A percentile compares a stretch with the other conserved stretches of the same genome.
phyloP scores from a whole-genome alignment of 495 filamentous ascomycete species.

The Penicillium steckii region DNA sequence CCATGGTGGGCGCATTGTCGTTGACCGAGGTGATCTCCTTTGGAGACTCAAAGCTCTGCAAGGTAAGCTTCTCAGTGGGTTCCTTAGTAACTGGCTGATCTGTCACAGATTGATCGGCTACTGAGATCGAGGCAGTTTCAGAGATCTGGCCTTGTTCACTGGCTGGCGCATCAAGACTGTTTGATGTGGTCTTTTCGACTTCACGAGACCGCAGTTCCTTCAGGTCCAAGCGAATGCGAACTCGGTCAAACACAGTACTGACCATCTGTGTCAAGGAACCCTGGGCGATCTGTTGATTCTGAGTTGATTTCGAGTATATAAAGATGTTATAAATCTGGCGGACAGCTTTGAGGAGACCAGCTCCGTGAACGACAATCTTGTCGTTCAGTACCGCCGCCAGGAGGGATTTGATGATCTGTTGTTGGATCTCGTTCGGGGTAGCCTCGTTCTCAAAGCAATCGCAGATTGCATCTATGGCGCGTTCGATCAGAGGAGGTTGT shows the following conservation, averaged over 20 bases:
- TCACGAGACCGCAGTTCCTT: slow-evolving; percentile 69
- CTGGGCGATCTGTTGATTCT: slow-evolving; percentile 95
- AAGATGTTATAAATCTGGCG: slow-evolving; percentile 99
- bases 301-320: slow-evolving; percentile 82
- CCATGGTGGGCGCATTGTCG: slow-evolving; percentile 89
- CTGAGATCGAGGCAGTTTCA: slow-evolving; percentile 48
- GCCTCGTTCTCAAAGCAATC: slow-evolving; percentile 98
- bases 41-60: slow-evolving; percentile 92
- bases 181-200: slow-evolving; percentile 27
- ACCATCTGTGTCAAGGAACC: slow-evolving; percentile 98
- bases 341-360: slow-evolving; percentile 95
- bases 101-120: slow-evolving; percentile 50
- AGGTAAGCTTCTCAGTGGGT: slow-evolving; percentile 75
- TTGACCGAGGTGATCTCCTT: slow-evolving; percentile 91
- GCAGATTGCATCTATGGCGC: slow-evolving; percentile 98
- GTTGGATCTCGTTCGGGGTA: slow-evolving; percentile 83
- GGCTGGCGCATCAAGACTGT: slow-evolving; percentile 21
- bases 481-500: slow-evolving; percentile 78
- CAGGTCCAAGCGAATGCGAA: slow-evolving; percentile 80
- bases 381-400: slow-evolving; percentile 95
- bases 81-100: slow-evolving; percentile 59
- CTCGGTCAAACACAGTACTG: slow-evolving; percentile 93
- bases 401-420: slow-evolving; percentile 97
- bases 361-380: slow-evolving; percentile 97
- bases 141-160: slow-evolving; percentile 47